A percentile compares a stretch with the other conserved stretches of the same genome.
Conservation (phyloP, 2,329 filamentous ascomycete genomes). For the Aspergillus sp. region DNA sequence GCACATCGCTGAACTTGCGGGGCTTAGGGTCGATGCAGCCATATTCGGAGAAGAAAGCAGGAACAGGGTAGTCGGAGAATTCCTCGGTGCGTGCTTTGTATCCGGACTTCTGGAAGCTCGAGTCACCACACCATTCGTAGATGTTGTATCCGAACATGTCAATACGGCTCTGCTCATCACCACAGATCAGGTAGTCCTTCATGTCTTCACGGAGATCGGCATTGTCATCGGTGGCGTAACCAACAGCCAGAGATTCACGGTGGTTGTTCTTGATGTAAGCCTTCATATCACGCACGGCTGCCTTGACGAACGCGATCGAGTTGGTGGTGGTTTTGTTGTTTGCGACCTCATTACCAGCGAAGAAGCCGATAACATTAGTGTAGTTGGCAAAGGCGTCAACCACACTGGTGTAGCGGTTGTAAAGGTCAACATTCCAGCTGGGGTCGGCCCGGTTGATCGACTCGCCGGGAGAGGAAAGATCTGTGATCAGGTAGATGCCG, state of each 20-base stretch:
- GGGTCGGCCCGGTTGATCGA: slow-evolving; percentile 86
- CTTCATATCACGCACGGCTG: slow-evolving; percentile 94
- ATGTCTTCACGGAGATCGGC: slow-evolving; percentile 76
- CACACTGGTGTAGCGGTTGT: slow-evolving; percentile 77
- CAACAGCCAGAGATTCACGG: slow-evolving; percentile 74
- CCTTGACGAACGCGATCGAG: slow-evolving; percentile 94
- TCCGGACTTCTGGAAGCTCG: slow-evolving; percentile 71
- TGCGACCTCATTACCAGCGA: slow-evolving; percentile 96
- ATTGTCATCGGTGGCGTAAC: slow-evolving; percentile 96
- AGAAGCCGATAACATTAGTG: slow-evolving; percentile 93
- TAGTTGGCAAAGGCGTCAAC: slow-evolving; percentile 80
- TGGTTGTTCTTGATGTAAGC: slow-evolving; percentile 84
- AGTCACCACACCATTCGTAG: slow-evolving; percentile 97
- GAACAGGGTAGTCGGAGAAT: slow-evolving; percentile 85
- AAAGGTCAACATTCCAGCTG: slow-evolving; percentile 76
- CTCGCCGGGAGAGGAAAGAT: slow-evolving; percentile 74
- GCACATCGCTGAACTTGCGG: slow-evolving; percentile 83
- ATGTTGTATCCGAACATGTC: slow-evolving; percentile 99
- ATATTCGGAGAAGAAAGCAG: slow-evolving; percentile 98
- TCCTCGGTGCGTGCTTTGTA: slow-evolving; percentile 81
- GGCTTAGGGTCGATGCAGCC: slow-evolving; percentile 78
- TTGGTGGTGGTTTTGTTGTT: slow-evolving; percentile 85
- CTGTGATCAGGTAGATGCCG: slow-evolving; percentile 93
- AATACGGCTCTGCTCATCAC: slow-evolving; percentile 64
- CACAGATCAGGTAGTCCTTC: slow-evolving; percentile 94